Evolutionary conservation across 2,329 filamentous ascomycete genomes (phyloP), one percentile per base, ranked within the genome.

Genomic region (Diaporthe longicolla): DNA sequence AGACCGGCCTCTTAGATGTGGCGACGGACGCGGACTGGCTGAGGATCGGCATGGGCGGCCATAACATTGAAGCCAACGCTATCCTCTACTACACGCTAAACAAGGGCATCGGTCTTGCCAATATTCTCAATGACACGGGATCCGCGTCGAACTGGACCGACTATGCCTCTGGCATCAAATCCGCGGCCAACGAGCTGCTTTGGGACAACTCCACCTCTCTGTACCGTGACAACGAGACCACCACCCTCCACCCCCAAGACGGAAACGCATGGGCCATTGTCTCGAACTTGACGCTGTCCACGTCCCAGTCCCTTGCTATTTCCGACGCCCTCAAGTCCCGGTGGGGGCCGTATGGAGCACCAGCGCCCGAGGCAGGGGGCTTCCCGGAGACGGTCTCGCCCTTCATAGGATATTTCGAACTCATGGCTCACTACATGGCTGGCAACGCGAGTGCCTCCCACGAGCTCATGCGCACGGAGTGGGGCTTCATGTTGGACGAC

Each of bases 401-500:
- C 7, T 84, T 84, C 70, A 78, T 83, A 17, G 78, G 78, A 57
- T 78, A 66, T 65, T 80, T 79, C 76, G 84, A 84, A 72, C 77
- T 84, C 43, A 77, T 81, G 68, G 81, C 79, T 2, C 82, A 83
- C 74, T 78, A 80, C 32, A 54, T 77, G 4, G 78, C 79, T 0
- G 70, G 71, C 7, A 69, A 79, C 0, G 72, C 80, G 0, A 70
- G 63, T 13, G 76, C 77, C 0, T 81, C 80, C 1, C 76, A 83
- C 10, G 74, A 79, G 24, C 77, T 83, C 3, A 79, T 80, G n/a
- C 77, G 79, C 15, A 72, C 77, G 0, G 77, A 79, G 11, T 83
- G 82, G 82, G 87, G 85, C 0, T 90, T 88, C 77, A 89, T 90
- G 87, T 83, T 90, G 7, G 82, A 88, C 19, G 85, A 88, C 71